Evolutionary conservation across 2,329 filamentous ascomycete species (phyloP).

Genomic region (Botrytis paeoniae): DNA sequence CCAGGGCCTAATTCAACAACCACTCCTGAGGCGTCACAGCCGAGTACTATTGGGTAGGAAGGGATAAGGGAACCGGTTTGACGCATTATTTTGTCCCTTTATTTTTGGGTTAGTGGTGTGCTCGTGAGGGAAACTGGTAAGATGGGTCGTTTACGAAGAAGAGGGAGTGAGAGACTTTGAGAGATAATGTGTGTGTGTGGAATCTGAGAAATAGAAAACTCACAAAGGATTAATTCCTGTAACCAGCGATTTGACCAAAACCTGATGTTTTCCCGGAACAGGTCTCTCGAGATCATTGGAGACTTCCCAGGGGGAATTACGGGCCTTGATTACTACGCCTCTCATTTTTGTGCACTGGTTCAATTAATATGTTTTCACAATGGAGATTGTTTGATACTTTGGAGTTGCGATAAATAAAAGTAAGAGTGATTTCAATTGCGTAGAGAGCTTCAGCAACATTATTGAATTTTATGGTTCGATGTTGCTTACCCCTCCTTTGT

Average conservation of each 20-base stretch:
- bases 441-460: background rate
- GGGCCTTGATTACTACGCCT: background rate
- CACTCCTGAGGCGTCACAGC: slow-evolving; percentile 40
- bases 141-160: background rate
- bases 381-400: background rate
- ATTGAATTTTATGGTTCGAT: slow-evolving; percentile 3
- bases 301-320: background rate
- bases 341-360: background rate
- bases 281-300: slow-evolving; percentile 31
- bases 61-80: slow-evolving; percentile 37
- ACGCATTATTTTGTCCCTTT: slow-evolving; percentile 39
- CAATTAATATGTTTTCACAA: background rate
- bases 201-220: slow-evolving; percentile 20
- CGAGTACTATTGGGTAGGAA: slow-evolving; percentile 41
- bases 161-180: no score
- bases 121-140: no score
- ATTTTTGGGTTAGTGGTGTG: no score
- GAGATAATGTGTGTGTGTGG: background rate
- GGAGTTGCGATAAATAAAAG: background rate
- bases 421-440: background rate
- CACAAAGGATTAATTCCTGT: slow-evolving; percentile 42
- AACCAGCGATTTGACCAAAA: slow-evolving; percentile 40
- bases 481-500: slow-evolving; percentile 14
- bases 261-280: slow-evolving; percentile 37
- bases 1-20: slow-evolving; percentile 37